phyloP scores from a whole-genome alignment of 176 grass and related monocot species.

The barley (Hordeum vulgare) region MorexV3_pseudomolecules_assembly NC_058518.1:176812181-176812680 shows the following conservation, averaged over 20 bases:
- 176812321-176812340: neutral
- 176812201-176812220: neutral
- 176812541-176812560: neutral
- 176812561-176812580: neutral
- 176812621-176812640: neutral
- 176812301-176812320: neutral
- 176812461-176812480: neutral
- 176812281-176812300: neutral
- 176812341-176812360: neutral
- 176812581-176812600: neutral
- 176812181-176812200: neutral
- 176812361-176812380: neutral
- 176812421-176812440: neutral
- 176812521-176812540: neutral
- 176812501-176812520: conserved; percentile 5
- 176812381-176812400: neutral
- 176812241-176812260: neutral
- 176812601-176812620: neutral
- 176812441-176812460: neutral
- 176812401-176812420: neutral
- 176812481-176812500: neutral
- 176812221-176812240: neutral
- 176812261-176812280: neutral
- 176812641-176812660: neutral
- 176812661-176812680: neutral